Percentiles rank a stretch among this genome's conserved stretches.
Conservation (phyloP, 129 eudicot genomes). For the Gnaphalium uliginosum region DNA sequence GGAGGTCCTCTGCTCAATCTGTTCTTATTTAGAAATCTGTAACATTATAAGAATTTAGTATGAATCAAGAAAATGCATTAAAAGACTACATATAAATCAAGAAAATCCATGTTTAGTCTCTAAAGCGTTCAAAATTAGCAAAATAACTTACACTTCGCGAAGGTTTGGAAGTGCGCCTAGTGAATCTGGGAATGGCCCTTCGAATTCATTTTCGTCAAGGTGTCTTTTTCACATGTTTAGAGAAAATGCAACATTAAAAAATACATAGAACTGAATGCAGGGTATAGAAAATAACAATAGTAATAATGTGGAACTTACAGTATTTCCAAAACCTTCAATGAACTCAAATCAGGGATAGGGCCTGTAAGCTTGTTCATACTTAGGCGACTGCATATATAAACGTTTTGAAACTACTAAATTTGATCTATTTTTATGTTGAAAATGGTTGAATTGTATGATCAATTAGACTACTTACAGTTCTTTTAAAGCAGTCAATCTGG, state of each 20-base stretch:
- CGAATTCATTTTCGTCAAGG: constrained; percentile 65
- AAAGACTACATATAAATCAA: background rate
- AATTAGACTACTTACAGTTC: constrained; percentile 52
- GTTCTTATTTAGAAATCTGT: constrained; percentile 67
- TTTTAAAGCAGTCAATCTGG: constrained; percentile 49
- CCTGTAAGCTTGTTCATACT: constrained; percentile 68
- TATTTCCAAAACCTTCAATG: constrained; percentile 47
- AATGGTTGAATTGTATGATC: background rate
- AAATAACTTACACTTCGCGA: constrained; percentile 53
- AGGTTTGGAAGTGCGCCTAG: constrained; percentile 58
- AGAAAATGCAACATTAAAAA: background rate
- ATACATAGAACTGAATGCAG: background rate
- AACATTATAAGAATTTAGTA: background rate
- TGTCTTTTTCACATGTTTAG: constrained; percentile 45
- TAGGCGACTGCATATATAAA: constrained; percentile 48
- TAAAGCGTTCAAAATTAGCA: background rate
- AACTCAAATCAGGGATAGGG: constrained; percentile 63
- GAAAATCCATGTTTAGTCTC: background rate
- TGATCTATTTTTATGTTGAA: background rate
- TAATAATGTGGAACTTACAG: constrained; percentile 50
- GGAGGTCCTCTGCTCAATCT: constrained; percentile 49
- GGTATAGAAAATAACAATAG: background rate
- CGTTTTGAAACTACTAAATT: background rate
- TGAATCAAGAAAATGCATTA: background rate
- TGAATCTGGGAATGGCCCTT: constrained; percentile 67